Conservation (phyloP, 352 stramenopile species). For the Phytophthora parvispora region DNA sequence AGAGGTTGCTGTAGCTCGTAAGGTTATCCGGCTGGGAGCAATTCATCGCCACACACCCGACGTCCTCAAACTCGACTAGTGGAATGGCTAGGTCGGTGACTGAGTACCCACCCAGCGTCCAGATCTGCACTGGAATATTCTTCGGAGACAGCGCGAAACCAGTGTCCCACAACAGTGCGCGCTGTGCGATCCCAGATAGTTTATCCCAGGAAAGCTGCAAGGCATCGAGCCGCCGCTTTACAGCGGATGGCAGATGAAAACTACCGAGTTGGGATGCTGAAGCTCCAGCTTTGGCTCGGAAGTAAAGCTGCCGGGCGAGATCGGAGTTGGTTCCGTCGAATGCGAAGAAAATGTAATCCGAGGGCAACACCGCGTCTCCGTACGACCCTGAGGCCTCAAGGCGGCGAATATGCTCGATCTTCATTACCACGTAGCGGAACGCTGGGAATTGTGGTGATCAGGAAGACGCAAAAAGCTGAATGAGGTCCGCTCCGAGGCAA, state of each 20-base stretch:
- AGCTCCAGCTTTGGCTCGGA: neutral
- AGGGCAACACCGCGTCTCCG: neutral
- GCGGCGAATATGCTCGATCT: neutral
- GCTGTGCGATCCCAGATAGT: conserved; percentile 25
- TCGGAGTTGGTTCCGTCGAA: conserved; percentile 6
- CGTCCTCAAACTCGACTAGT: conserved; percentile 1
- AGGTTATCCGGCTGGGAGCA: conserved; percentile 24
- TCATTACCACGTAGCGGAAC: too few species aligned
- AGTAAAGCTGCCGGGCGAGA: neutral
- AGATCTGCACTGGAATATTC: conserved; percentile 23
- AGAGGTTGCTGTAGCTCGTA: conserved; percentile 17
- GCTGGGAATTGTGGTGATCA: too few species aligned
- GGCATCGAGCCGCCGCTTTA: neutral
- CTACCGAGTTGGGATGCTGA: neutral
- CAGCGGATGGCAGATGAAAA: neutral
- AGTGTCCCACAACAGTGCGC: conserved; percentile 34
- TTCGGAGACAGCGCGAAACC: conserved; percentile 16
- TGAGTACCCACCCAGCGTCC: conserved; percentile 10
- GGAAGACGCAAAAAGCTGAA: too few species aligned
- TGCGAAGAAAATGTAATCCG: neutral
- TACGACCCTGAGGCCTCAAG: neutral
- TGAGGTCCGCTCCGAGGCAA: too few species aligned
- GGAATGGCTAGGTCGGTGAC: conserved; percentile 30
- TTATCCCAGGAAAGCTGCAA: conserved; percentile 4
- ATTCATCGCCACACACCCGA: conserved; percentile 7